Evolutionary conservation across 441 rosid genomes (phyloP), one percentile per base, ranked within the genome.

Genomic region (Breynia disticha): DNA sequence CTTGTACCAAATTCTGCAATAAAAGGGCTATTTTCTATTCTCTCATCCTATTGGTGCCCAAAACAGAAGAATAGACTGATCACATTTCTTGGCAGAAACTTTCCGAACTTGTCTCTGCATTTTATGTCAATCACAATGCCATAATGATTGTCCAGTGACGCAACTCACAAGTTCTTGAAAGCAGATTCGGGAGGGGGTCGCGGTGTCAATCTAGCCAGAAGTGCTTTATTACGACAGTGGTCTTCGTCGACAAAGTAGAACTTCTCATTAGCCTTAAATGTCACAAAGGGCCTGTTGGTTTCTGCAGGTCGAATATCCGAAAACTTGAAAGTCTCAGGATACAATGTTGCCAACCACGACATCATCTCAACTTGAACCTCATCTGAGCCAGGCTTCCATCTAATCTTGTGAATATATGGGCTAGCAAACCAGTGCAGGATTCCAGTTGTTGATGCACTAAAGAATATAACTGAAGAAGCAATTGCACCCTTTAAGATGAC

Each of bases 401-500:
- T 82, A 47, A 90, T 77, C 77, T 80, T 90, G 83, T 90, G 98
- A 39, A 90, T 60, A 21, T 87, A 90, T 1, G 98, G 96, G 74
- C 85, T 90, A 50, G 80, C 96, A 17, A 87, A 90, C 98, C 98
- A 90, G 72, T 90, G 93, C 48, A 87, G 83, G 12, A 73, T 79
- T 19, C 69, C 75, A 1, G 98, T 90, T 1, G 98, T 85, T 11
- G 87, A 56, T 15, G 98, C 96, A 43, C 96, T 87, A 1, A 90
- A 57, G 70, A 90, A 81, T 63, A 90, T 90, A 43, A 86, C 96
- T 0, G 95, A 59, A 13, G 96, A 82, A 5, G 96, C 96, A 60
- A 87, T 87, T 0, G 96, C 96, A 44, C 96, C 98, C 62, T 90
- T 90, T 66, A 90, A 67, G 71, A 90, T 90, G 54, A 90, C 95